Conservation (phyloP, 139 green algal species). For the Picochlorum sp. region DNA sequence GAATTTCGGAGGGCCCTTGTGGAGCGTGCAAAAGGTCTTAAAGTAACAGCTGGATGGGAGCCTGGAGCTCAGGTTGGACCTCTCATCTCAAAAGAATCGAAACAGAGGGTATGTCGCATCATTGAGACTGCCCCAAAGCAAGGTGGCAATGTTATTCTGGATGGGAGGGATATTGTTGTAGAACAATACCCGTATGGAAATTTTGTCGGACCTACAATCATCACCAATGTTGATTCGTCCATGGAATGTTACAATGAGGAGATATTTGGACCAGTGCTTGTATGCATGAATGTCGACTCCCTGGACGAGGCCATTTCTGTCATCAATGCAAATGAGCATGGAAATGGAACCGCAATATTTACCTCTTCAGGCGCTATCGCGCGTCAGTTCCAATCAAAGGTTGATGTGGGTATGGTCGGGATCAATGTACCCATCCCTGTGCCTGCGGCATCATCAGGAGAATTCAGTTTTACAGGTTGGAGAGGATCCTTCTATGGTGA, state of each 20-base stretch:
- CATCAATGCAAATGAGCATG: constrained; percentile 84
- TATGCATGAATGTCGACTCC: constrained; percentile 64
- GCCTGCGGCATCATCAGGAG: constrained; percentile 76
- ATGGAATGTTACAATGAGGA: constrained; percentile 90
- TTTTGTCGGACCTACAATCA: constrained; percentile 86
- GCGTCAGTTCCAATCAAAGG: constrained; percentile 56
- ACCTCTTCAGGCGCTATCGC: constrained; percentile 71
- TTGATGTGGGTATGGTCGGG: constrained; percentile 72
- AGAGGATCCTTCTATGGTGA: constrained; percentile 83
- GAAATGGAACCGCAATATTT: constrained; percentile 94
- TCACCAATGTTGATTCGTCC: constrained; percentile 60
- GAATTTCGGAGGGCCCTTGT: constrained; percentile 48
- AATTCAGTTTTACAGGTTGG: constrained; percentile 92
- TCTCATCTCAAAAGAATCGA: constrained; percentile 65
- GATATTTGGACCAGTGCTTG: constrained; percentile 91
- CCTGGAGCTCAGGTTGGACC: constrained; percentile 77
- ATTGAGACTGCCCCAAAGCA: constrained; percentile 58
- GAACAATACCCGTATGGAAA: constrained; percentile 73
- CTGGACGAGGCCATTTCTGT: constrained; percentile 80
- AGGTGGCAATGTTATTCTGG: constrained; percentile 60
- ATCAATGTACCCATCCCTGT: constrained; percentile 97
- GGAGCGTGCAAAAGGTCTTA: constrained; percentile 58
- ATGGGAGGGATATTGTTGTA: constrained; percentile 63
- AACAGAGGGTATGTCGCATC: constrained; percentile 55
- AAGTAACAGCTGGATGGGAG: constrained; percentile 65